phyloP scores from a whole-genome alignment of 345 rosid species.

The Lepidium aucheri region DNA sequence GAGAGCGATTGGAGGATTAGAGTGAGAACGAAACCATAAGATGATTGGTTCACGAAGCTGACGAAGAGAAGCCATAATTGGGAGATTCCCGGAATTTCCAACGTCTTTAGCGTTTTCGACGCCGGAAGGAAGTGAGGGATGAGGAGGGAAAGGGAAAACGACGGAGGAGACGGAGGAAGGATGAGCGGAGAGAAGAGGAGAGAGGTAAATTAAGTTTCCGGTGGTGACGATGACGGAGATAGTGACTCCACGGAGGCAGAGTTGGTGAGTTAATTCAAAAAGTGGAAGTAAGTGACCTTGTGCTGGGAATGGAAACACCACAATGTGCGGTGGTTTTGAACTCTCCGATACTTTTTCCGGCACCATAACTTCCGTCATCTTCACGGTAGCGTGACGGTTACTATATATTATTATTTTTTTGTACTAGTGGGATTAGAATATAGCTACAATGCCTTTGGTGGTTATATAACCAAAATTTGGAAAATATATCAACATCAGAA shows the following conservation, averaged over 20 bases:
- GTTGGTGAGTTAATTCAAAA: slow-evolving; percentile 45
- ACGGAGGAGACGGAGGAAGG: slow-evolving; percentile 24
- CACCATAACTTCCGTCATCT: not conserved
- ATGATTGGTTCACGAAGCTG: slow-evolving; percentile 38
- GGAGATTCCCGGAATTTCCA: slow-evolving; percentile 37
- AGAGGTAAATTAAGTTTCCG: slow-evolving; percentile 36
- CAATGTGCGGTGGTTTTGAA: slow-evolving; percentile 32
- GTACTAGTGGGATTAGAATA: too few relatives aligned
- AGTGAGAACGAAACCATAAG: slow-evolving; percentile 48
- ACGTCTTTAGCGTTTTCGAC: slow-evolving; percentile 52
- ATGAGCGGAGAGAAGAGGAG: slow-evolving; percentile 40
- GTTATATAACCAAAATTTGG: too few relatives aligned
- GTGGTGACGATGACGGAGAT: slow-evolving; percentile 47
- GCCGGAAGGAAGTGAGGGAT: slow-evolving; percentile 55
- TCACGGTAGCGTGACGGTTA: not conserved
- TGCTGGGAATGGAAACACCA: slow-evolving; percentile 59
- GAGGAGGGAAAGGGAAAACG: slow-evolving; percentile 44
- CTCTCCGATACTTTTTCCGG: not conserved
- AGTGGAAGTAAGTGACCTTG: slow-evolving; percentile 59
- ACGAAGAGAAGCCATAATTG: slow-evolving; percentile 34
- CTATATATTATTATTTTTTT: too few relatives aligned
- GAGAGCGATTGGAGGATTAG: slow-evolving; percentile 51
- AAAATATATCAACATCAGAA: too few relatives aligned
- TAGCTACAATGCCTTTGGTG: too few relatives aligned
- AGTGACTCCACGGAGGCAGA: slow-evolving; percentile 25